These are phyloP conservation scores for Penicillium taxi DNA, from an alignment of 495 filamentous ascomycete species.

Conservation along the genomic window DNA sequence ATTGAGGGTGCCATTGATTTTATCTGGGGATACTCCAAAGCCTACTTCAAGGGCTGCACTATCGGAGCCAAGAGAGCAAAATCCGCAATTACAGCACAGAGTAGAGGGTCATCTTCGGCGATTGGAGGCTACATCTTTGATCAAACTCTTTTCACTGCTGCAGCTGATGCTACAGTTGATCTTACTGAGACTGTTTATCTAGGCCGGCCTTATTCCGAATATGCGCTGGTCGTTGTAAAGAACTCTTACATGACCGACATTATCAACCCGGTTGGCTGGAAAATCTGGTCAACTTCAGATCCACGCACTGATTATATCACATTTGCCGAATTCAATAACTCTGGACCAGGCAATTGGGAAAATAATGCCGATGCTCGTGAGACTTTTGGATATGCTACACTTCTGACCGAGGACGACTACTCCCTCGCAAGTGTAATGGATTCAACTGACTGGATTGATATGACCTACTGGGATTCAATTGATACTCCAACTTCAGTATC, in stretches of 20 bases:
- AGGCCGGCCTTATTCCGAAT: constrained; percentile 10
- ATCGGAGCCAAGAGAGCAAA: constrained; percentile 11
- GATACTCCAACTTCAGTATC: constrained; percentile 3
- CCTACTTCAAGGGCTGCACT: constrained; percentile 12
- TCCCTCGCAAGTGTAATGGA: constrained; percentile 5
- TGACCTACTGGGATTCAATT: constrained; percentile 7
- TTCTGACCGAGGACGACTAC: constrained; percentile 6
- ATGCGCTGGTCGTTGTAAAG: constrained; percentile 9
- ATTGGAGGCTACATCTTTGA: constrained; percentile 12
- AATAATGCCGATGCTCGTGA: constrained; percentile 4
- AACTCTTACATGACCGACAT: constrained; percentile 9
- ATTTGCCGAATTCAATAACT: constrained; percentile 10
- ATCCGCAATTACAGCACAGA: constrained; percentile 11
- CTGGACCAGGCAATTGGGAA: constrained; percentile 8
- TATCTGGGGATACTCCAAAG: constrained; percentile 12
- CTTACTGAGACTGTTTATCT: constrained; percentile 9
- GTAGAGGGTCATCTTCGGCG: constrained; percentile 7
- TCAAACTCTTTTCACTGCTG: constrained; percentile 9
- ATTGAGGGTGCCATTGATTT: constrained; percentile 12
- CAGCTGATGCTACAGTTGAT: constrained; percentile 10
- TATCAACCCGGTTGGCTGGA: constrained; percentile 9
- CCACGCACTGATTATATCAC: constrained; percentile 7
- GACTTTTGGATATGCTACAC: constrained; percentile 6
- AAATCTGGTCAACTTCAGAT: constrained; percentile 9
- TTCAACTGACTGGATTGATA: constrained; percentile 9